Conservation (phyloP, 805 yeast species). For the Priceomyces haplophilus region DNA sequence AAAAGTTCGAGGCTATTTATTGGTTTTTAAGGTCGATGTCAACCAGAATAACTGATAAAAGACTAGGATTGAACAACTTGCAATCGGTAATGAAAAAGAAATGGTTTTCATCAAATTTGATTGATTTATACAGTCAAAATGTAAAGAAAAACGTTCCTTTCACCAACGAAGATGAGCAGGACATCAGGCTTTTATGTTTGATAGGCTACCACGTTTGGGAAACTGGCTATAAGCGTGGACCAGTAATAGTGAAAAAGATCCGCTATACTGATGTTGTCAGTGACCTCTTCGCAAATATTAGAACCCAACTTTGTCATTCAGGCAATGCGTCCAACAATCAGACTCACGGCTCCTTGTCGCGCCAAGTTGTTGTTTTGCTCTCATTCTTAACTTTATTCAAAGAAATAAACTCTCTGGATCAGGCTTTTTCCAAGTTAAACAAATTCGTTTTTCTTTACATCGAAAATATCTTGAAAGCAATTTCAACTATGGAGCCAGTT, state of each 20-base stretch:
- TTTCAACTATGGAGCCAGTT: conserved; percentile 2
- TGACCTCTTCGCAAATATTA: conserved; percentile 19
- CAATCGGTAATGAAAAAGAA: conserved; percentile 34
- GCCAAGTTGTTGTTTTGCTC: conserved; percentile 24
- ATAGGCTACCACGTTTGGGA: conserved; percentile 44
- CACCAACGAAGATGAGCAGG: conserved; percentile 13
- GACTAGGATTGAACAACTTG: conserved; percentile 48
- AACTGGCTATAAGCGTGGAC: conserved; percentile 20
- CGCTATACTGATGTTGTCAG: conserved; percentile 22
- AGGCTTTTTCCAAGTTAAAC: conserved; percentile 10
- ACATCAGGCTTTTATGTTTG: conserved; percentile 31
- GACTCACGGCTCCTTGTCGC: conserved; percentile 9
- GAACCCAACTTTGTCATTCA: neutral
- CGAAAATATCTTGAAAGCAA: conserved; percentile 15
- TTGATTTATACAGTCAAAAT: conserved; percentile 15
- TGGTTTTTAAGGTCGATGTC: conserved; percentile 56
- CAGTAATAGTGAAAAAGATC: conserved; percentile 20
- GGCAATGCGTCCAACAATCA: neutral
- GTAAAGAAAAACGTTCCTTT: conserved; percentile 13
- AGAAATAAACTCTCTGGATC: conserved; percentile 7
- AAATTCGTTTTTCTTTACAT: conserved; percentile 19
- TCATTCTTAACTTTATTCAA: conserved; percentile 18
- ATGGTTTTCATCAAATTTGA: conserved; percentile 27
- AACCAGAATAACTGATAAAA: conserved; percentile 47
- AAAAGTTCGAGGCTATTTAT: conserved; percentile 46